These are phyloP conservation scores for Kalmusia sp. DNA, from an alignment of 2,329 filamentous ascomycete species.

Conservation along the genomic window DNA sequence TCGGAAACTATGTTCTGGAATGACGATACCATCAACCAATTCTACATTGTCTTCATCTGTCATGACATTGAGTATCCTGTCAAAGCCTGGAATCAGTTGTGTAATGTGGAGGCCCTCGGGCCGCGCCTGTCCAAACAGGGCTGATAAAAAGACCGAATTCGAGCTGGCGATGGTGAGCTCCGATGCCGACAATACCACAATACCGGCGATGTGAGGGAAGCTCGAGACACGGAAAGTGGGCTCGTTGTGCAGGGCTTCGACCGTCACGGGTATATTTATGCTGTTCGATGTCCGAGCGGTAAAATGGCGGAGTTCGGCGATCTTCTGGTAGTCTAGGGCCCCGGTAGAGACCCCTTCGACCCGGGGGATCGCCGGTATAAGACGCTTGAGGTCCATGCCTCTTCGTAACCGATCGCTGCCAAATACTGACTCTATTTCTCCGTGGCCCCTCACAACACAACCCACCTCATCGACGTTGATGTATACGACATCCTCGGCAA, in stretches of 20 bases:
- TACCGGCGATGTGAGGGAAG: conserved; percentile 96
- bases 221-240: conserved; percentile 85
- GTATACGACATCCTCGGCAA: conserved; percentile 88
- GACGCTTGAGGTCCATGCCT: conserved; percentile 76
- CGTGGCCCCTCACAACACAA: conserved; percentile 71
- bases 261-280: conserved; percentile 82
- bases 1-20: conserved; percentile 94
- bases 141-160: conserved; percentile 92
- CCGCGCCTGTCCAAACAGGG: conserved; percentile 86
- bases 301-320: conserved; percentile 77
- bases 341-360: conserved; percentile 75
- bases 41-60: conserved; percentile 85
- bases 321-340: conserved; percentile 78
- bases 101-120: conserved; percentile 82
- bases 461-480: conserved; percentile 81
- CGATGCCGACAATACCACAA: conserved; percentile 86
- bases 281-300: conserved; percentile 80
- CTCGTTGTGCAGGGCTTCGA: conserved; percentile 74
- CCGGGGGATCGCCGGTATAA: conserved; percentile 84
- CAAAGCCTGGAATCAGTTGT: conserved; percentile 84
- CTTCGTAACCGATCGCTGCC: conserved; percentile 71
- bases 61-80: conserved; percentile 80
- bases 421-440: conserved; percentile 88
- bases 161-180: conserved; percentile 85
- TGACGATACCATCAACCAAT: conserved; percentile 90